Evolutionary conservation across 2,329 filamentous ascomycete species (phyloP).

Genomic region (Cercospora sp.): DNA sequence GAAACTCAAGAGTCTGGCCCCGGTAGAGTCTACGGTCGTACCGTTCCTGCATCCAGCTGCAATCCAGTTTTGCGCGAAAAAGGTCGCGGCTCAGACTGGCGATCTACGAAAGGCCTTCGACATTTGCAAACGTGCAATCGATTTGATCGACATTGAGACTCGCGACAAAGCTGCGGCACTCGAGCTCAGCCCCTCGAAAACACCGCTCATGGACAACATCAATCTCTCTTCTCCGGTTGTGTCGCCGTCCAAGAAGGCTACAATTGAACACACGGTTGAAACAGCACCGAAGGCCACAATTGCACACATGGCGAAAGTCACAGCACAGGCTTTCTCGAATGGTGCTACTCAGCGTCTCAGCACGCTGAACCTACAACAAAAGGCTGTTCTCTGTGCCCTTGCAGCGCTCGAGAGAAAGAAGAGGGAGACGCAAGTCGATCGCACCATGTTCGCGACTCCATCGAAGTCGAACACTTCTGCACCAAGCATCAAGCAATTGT

Average conservation of each 20-base stretch:
- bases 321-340: constrained; percentile 84
- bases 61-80: constrained; percentile 90
- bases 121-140: constrained; percentile 84
- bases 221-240: constrained; percentile 65
- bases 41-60: constrained; percentile 93
- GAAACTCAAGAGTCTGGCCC: constrained; percentile 70
- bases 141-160: constrained; percentile 84
- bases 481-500: constrained; percentile 80
- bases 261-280: constrained; percentile 61
- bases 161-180: constrained; percentile 67
- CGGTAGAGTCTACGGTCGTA: constrained; percentile 50
- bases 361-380: constrained; percentile 91
- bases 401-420: constrained; percentile 81
- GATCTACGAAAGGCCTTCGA: constrained; percentile 95
- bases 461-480: constrained; percentile 51
- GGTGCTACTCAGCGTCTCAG: constrained; percentile 81
- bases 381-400: constrained; percentile 86
- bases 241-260: constrained; percentile 46
- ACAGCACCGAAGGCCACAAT: constrained; percentile 88
- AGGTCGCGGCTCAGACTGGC: constrained; percentile 90
- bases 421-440: constrained; percentile 44
- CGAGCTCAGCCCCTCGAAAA: constrained; percentile 63
- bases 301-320: constrained; percentile 87
- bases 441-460: constrained; percentile 42
- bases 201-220: constrained; percentile 75